Evolutionary conservation across 768 basidiomycete species (phyloP).

Genomic region (Tulasnella sp.): DNA sequence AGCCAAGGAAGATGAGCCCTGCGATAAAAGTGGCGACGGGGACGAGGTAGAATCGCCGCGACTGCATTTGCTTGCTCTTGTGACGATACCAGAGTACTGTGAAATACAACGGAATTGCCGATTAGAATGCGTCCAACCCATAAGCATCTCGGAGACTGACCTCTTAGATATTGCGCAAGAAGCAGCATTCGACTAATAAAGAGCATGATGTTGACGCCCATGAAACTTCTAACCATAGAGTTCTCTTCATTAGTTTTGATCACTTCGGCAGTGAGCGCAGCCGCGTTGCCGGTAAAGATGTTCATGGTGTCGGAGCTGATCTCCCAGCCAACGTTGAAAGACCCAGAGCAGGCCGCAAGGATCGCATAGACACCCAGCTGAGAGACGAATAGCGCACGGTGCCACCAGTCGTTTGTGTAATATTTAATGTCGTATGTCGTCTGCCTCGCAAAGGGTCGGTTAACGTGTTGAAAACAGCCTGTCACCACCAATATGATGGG

Average conservation of each 20-base stretch:
- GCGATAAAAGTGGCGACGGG: neutral
- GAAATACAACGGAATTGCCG: neutral
- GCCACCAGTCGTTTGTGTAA: conserved; percentile 6
- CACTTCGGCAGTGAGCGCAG: neutral
- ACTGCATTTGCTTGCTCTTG: neutral
- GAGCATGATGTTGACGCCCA: neutral
- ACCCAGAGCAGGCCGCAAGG: neutral
- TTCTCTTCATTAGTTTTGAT: neutral
- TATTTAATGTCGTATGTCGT: neutral
- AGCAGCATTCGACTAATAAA: neutral
- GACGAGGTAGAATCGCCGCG: neutral
- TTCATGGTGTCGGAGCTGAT: neutral
- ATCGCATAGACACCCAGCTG: neutral
- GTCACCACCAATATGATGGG: neutral
- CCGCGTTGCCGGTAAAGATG: neutral
- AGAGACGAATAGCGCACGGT: neutral
- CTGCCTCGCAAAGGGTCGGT: neutral
- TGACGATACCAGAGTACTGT: neutral
- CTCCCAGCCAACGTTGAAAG: neutral
- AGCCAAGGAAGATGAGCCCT: neutral
- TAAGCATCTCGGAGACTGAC: neutral
- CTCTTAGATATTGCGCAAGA: neutral
- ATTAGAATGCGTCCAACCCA: neutral
- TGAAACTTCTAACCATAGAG: neutral
- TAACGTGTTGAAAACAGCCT: neutral